These are phyloP conservation scores for Geotrichum reessii DNA, from an alignment of 1,139 yeast genomes.

Conservation along the genomic window DNA sequence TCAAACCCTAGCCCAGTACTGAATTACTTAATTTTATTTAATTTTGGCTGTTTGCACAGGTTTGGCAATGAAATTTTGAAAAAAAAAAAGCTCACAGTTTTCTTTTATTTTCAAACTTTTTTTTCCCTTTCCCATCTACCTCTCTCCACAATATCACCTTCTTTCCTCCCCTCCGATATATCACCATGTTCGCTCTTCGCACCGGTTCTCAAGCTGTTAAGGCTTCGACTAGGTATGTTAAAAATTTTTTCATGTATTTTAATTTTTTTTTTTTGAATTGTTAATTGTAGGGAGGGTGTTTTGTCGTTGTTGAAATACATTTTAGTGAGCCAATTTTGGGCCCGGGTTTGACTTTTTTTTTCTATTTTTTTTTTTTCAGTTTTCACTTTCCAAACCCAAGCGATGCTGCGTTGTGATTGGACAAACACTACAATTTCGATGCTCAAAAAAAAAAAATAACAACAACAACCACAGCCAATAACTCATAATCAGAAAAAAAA, in stretches of 20 bases:
- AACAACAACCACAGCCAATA: not conserved
- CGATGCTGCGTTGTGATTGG: slow-evolving; percentile 16
- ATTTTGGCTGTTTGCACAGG: too few species aligned
- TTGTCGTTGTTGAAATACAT: not conserved
- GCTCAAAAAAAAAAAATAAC: not conserved
- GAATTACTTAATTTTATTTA: not conserved
- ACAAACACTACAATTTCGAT: not conserved
- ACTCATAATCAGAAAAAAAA: not conserved
- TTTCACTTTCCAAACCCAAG: slow-evolving; percentile 6
- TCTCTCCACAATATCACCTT: slow-evolving; percentile 1
- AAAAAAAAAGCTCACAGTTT: too few species aligned
- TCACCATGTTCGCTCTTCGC: slow-evolving; percentile 31
- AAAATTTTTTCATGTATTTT: not conserved
- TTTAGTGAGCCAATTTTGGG: not conserved
- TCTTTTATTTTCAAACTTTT: not conserved
- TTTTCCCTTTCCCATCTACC: not conserved
- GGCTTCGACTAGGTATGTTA: slow-evolving; percentile 25
- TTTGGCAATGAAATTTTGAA: too few species aligned
- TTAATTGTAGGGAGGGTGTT: not conserved
- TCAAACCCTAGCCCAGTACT: not conserved
- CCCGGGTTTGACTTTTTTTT: not conserved
- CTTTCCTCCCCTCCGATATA: not conserved
- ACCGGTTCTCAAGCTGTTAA: slow-evolving; percentile 27
- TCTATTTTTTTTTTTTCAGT: not conserved
- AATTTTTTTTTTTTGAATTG: not conserved